phyloP scores from a whole-genome alignment of 441 rosid species.

The Corymbia calophylla region DNA sequence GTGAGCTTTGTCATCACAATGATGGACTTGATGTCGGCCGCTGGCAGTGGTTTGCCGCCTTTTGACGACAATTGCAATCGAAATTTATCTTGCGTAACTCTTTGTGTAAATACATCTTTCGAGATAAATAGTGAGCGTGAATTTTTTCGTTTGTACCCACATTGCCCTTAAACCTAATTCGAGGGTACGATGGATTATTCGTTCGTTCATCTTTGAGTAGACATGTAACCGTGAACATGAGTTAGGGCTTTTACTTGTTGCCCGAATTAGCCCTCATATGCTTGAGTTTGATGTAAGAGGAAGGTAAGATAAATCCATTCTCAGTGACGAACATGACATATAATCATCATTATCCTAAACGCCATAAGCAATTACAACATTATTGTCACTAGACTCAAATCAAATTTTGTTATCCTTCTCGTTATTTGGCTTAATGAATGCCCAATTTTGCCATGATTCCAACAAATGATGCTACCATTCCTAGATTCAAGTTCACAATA shows the following conservation, averaged over 20 bases:
- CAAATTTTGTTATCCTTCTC: not conserved
- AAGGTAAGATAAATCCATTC: not conserved
- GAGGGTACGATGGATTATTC: too few relatives aligned
- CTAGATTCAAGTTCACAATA: not conserved
- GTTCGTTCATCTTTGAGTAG: not conserved
- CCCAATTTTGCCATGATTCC: accelerated
- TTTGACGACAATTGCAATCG: not conserved
- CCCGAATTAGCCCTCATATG: not conserved
- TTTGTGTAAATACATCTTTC: not conserved
- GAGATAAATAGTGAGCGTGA: not conserved
- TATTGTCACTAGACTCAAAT: not conserved
- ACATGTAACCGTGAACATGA: not conserved
- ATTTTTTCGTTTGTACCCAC: not conserved
- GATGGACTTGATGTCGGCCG: not conserved
- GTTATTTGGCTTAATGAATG: not conserved
- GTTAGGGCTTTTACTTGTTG: not conserved
- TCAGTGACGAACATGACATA: not conserved
- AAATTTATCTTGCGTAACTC: not conserved
- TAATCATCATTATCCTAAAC: accelerated
- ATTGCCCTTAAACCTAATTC: not conserved
- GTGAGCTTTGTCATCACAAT: not conserved
- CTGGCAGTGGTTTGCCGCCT: not conserved
- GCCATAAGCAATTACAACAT: not conserved
- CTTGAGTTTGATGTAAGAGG: not conserved
- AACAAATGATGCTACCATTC: accelerated